These are phyloP conservation scores for Kalanchoe fedtschenkoi DNA, from an alignment of 164 flowering plant genomes.

Conservation along the genomic window DNA sequence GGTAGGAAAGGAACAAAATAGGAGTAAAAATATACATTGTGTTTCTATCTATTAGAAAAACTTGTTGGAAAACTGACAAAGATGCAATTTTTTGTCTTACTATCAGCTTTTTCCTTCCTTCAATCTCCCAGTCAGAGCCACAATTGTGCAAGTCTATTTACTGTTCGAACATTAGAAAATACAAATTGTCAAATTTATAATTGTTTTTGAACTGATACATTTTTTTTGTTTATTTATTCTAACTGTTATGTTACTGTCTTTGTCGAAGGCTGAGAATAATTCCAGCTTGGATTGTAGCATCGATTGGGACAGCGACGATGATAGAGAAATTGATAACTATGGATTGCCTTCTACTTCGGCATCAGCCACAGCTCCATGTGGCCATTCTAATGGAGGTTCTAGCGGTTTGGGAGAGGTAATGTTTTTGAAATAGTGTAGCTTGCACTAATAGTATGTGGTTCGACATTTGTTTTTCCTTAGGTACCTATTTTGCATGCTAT, in stretches of 20 bases:
- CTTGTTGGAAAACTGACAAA: too few species aligned
- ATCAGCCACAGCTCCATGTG: background rate
- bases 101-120: too few species aligned
- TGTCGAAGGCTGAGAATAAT: slow-evolving; percentile 1
- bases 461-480: too few species aligned
- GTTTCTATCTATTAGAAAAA: too few species aligned
- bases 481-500: too few species aligned
- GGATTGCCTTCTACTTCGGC: background rate
- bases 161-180: too few species aligned
- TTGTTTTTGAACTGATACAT: background rate
- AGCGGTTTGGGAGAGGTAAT: slow-evolving; percentile 1
- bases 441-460: background rate
- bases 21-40: background rate
- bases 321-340: slow-evolving; percentile 6
- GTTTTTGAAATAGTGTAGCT: background rate
- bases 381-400: background rate
- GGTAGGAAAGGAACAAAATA: background rate
- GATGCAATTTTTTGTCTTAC: too few species aligned
- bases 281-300: background rate
- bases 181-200: background rate
- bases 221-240: background rate
- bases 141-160: too few species aligned
- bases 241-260: background rate
- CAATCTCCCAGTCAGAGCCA: too few species aligned
- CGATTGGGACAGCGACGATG: slow-evolving; percentile 8